These are phyloP conservation scores for Tetraselmis striata DNA, from an alignment of 139 green algal species.

Conservation along the genomic window DNA sequence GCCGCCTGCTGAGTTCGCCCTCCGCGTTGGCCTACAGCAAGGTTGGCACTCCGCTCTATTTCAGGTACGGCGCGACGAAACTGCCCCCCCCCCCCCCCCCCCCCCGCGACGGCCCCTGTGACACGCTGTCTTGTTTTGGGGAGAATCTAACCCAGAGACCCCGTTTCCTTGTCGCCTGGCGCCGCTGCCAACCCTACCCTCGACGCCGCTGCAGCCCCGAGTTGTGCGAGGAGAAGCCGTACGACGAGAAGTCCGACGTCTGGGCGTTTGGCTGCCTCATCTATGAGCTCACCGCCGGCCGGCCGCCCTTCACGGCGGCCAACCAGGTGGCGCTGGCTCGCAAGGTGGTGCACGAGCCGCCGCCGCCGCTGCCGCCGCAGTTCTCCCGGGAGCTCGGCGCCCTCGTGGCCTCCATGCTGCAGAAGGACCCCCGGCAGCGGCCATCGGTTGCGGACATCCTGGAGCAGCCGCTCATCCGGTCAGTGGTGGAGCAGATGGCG, in stretches of 20 bases:
- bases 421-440: background rate
- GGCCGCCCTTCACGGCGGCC: background rate
- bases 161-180: too few species aligned
- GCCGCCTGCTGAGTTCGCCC: slow-evolving; percentile 13
- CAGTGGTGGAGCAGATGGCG: too few species aligned
- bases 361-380: background rate
- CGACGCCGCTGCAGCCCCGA: slow-evolving; percentile 3
- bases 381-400: background rate
- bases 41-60: slow-evolving; percentile 32
- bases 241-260: slow-evolving; percentile 12
- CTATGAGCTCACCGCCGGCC: slow-evolving; percentile 4
- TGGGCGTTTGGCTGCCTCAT: slow-evolving; percentile 10
- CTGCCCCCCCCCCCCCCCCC: too few species aligned
- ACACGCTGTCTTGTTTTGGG: too few species aligned
- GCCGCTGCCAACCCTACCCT: too few species aligned
- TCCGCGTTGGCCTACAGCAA: slow-evolving; percentile 16
- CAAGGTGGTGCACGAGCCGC: slow-evolving; percentile 2
- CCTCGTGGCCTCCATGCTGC: background rate
- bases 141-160: too few species aligned
- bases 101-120: too few species aligned
- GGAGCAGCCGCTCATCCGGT: background rate
- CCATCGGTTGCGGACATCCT: background rate
- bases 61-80: too few species aligned
- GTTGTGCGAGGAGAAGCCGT: slow-evolving; percentile 15
- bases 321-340: slow-evolving; percentile 1